phyloP scores from a whole-genome alignment of 2,329 filamentous ascomycete species.

The Talaromyces rugulosus region DNA sequence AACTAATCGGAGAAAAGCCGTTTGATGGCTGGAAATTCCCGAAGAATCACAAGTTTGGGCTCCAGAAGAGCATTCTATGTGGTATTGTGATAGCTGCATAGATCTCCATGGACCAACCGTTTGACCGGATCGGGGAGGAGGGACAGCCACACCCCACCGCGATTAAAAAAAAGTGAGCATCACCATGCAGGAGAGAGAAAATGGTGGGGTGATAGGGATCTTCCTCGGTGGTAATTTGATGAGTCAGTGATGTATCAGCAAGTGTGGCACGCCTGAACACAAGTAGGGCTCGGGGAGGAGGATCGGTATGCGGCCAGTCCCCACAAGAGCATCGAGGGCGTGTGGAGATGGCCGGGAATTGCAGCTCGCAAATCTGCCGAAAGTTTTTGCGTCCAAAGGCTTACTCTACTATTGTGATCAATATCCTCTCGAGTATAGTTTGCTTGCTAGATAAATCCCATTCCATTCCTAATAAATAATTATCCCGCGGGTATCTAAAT shows the following conservation, averaged over 20 bases:
- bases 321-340: not conserved
- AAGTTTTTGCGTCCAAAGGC: too few species aligned
- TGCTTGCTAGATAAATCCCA: not conserved
- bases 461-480: not conserved
- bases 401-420: not conserved
- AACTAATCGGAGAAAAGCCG: not conserved
- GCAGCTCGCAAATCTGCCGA: too few species aligned
- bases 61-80: not conserved
- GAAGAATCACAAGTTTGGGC: not conserved
- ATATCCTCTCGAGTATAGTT: not conserved
- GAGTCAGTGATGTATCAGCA: not conserved
- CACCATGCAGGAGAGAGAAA: not conserved
- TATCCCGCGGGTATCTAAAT: not conserved
- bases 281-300: not conserved
- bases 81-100: not conserved
- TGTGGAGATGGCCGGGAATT: not conserved
- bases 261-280: not conserved
- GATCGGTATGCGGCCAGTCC: not conserved
- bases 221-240: not conserved
- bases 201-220: not conserved
- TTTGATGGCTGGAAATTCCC: not conserved
- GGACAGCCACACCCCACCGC: not conserved
- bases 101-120: not conserved
- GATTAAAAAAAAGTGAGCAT: not conserved
- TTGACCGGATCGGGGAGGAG: not conserved